phyloP scores from a whole-genome alignment of 768 basidiomycete genomes.

The Exidia glandulosa region DNA sequence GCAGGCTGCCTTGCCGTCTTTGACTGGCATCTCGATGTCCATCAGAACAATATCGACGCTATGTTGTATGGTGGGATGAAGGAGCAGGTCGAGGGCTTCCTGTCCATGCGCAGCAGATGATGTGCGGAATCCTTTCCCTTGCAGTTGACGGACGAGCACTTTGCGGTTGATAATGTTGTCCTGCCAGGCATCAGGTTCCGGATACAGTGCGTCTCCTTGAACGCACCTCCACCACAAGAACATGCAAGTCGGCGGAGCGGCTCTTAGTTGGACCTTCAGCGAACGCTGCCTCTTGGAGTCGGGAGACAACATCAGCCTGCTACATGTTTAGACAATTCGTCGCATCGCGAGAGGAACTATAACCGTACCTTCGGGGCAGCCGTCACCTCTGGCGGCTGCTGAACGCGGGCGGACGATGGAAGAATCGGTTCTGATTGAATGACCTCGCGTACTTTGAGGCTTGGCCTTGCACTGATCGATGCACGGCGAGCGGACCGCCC shows the following conservation, averaged over 20 bases:
- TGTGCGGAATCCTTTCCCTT: neutral
- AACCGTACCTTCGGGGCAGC: no score
- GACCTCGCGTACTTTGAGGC: no score
- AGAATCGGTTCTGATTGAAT: no score
- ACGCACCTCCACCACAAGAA: neutral
- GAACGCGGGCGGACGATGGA: no score
- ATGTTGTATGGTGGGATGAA: neutral
- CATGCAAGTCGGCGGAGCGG: neutral
- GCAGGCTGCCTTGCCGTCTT: neutral
- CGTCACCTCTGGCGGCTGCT: no score
- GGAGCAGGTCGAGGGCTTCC: neutral
- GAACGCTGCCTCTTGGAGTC: no score
- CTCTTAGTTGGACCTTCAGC: no score
- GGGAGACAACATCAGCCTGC: no score
- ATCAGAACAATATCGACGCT: neutral
- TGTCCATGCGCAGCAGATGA: neutral
- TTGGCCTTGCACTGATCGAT: no score
- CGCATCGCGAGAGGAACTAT: no score
- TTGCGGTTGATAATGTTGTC: neutral
- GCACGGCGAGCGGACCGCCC: no score
- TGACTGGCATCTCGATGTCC: slow-evolving; percentile 1
- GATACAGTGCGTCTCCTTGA: neutral
- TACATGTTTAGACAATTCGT: no score
- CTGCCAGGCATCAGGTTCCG: neutral
- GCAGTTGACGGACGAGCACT: neutral